Base-by-base conservation (phyloP, 306 rosid species). In the Malus sylvestris region DNA sequence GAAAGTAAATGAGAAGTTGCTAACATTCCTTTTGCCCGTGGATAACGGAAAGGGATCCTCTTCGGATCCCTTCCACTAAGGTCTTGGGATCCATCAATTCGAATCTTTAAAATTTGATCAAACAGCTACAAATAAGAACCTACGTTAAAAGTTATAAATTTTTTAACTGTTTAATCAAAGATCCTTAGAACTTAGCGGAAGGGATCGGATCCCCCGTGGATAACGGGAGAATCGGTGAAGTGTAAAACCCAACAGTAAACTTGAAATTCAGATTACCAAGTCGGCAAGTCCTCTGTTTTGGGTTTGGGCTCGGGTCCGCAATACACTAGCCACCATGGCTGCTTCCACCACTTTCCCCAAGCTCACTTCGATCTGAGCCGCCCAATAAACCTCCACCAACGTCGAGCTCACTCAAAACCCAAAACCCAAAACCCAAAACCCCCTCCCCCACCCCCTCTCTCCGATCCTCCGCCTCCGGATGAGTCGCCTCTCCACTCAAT, bases 401-500 rank as follows among this genome's bases (percentile, higher is more conserved):
- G 55, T 14, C 8, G 20, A 49, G 20, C 3, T 49, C 20, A 15
- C 8, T 8, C 62, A 11, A 71, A 52, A 32, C 32, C 51, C 75
- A 52, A 53, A 52, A 32, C 32, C 51, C 75, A 52, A 53, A 71
- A 20, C 74, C 27, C 62, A 13, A 19, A 63, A 8, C 33, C 66
- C 20, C 42, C 1, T 8, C 3, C 53, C 5, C 20, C 42, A 6
- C 38, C 7, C 53, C 5, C 8, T 46, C 53, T 49, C 20, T 15
- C 8, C 8, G 20, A 49, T 15, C 55, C 55, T 15, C 55, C 55
- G 20, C 55, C 20, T 4, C 55, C 8, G 55, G 20, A 49, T 49
- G 55, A 49, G 55, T 49, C 55, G 20, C 86, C 71, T 71, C 76
- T 75, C 80, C 80, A 32, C 83, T 87, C 93, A 84, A 93, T 93